Base-by-base conservation (phyloP, 192 early-diverging fungal genomes). In the Gigaspora rosea region DNA sequence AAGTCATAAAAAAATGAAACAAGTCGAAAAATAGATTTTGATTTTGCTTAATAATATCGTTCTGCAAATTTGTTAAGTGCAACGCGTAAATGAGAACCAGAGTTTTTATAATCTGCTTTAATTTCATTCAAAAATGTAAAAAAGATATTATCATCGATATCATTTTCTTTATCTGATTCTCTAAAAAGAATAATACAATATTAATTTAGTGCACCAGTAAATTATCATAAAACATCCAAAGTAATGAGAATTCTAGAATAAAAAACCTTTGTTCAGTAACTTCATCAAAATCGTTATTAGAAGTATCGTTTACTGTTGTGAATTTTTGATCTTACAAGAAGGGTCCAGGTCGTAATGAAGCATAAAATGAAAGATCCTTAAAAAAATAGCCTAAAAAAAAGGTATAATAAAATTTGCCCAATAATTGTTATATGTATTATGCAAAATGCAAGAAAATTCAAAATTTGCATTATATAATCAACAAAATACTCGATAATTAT, bases 221-320 rank as follows among this genome's bases (percentile, higher is more conserved):
- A 41, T 41, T 41, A 41, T 41, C 36, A 41, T 41, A 41, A 41
- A 41, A 41, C 36, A 41, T 41, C 5, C 36, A n/a, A 41, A 41
- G 36, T 41, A 41, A 41, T 41, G 36, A 41, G 36, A 41, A 41
- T 41, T 41, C 36, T 41, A 41, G 36, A 41, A 41, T 41, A n/a
- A n/a, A 66, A 66, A 33, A 66, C 64, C 64, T 66, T 32, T 32
- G 64, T 47, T 66, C 64, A 66, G 33, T 66, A 32, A 8, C 4
- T 66, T 66, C 16, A 47, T 66, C 64, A 35, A 66, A 18, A 66
- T 33, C 16, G 33, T 66, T 66, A 47, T 66, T 66, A 66, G 64
- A 32, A 32, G 15, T 8, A 65, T 16, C 35, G 33, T 18, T 32
- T 65, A 8, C 22, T 32, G 33, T 33, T 65, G 32, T 65, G 33